A percentile compares a stretch with the other conserved stretches of the same genome.
phyloP scores from a whole-genome alignment of 2,329 filamentous ascomycete species.

The Cordyceps javanica region DNA sequence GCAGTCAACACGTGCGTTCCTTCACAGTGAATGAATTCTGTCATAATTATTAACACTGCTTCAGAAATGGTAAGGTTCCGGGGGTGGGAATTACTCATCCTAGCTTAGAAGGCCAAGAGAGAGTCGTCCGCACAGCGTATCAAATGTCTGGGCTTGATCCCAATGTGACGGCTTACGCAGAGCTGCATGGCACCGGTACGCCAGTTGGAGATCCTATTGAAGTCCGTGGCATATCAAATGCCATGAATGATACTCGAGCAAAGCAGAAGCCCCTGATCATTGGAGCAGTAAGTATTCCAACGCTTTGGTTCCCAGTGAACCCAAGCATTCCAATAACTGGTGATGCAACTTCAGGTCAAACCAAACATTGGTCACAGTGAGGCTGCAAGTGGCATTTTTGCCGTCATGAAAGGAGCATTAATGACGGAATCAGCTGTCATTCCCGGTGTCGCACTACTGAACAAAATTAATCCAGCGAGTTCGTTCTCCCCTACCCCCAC shows the following conservation, averaged over 20 bases:
- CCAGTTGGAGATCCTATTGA: conserved; percentile 24
- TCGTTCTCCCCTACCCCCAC: too few species aligned
- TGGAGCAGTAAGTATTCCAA: too few species aligned
- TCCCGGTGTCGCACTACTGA: neutral
- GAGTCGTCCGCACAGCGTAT: neutral
- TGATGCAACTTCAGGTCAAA: conserved; percentile 21
- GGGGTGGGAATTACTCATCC: conserved; percentile 40
- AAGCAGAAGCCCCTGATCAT: conserved; percentile 18
- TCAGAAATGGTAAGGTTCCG: conserved; percentile 35
- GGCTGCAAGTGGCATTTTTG: conserved; percentile 19
- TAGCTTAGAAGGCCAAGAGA: neutral
- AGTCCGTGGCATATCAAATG: neutral
- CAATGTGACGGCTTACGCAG: conserved; percentile 25
- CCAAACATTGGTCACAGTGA: conserved; percentile 25
- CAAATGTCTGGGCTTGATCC: conserved; percentile 20
- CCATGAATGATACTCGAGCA: conserved; percentile 12
- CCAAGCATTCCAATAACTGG: too few species aligned
- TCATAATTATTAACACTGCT: too few species aligned
- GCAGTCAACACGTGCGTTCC: too few species aligned
- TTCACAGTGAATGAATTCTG: too few species aligned
- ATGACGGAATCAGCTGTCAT: conserved; percentile 15
- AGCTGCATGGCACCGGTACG: conserved; percentile 36
- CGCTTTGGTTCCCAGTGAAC: too few species aligned
- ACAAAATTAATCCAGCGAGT: conserved; percentile 10
- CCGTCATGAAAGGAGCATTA: conserved; percentile 21